Percentiles rank a stretch among this genome's conserved stretches.
phyloP scores from a whole-genome alignment of 768 basidiomycete genomes.

The Tricholoma hemisulphureum region DNA sequence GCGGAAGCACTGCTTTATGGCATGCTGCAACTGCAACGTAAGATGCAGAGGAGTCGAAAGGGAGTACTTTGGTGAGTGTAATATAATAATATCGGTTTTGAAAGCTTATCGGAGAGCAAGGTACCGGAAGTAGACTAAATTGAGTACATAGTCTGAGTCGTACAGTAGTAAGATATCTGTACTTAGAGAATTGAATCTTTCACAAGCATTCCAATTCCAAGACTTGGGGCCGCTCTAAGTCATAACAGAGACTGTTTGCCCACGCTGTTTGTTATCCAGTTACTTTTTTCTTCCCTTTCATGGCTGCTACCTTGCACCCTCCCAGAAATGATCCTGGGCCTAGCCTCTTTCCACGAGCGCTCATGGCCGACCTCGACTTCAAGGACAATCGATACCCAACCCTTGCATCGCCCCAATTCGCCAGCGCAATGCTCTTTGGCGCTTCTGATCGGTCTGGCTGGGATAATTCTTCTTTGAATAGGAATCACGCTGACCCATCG shows the following conservation, averaged over 20 bases:
- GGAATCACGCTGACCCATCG: slow-evolving; percentile 11
- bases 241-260: neutral
- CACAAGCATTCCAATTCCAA: neutral
- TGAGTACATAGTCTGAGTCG: neutral
- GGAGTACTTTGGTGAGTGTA: slow-evolving; percentile 75
- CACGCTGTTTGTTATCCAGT: neutral
- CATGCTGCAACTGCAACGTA: slow-evolving; percentile 94
- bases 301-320: slow-evolving; percentile 52
- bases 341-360: slow-evolving; percentile 49
- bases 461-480: slow-evolving; percentile 20
- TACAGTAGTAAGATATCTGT: slow-evolving; percentile 3
- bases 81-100: neutral
- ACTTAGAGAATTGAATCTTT: no score
- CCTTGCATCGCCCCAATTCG: slow-evolving; percentile 23
- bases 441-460: slow-evolving; percentile 27
- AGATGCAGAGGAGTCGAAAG: slow-evolving; percentile 89
- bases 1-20: slow-evolving; percentile 98
- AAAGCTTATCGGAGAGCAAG: slow-evolving; percentile 24
- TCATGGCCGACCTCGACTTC: slow-evolving; percentile 62
- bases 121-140: slow-evolving; percentile 52
- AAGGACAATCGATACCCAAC: slow-evolving; percentile 60
- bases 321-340: slow-evolving; percentile 39
- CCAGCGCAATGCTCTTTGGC: slow-evolving; percentile 29
- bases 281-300: slow-evolving; percentile 19
- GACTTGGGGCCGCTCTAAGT: neutral